phyloP scores from a whole-genome alignment of 2,329 filamentous ascomycete species.

The Cytospora piceicola region DNA sequence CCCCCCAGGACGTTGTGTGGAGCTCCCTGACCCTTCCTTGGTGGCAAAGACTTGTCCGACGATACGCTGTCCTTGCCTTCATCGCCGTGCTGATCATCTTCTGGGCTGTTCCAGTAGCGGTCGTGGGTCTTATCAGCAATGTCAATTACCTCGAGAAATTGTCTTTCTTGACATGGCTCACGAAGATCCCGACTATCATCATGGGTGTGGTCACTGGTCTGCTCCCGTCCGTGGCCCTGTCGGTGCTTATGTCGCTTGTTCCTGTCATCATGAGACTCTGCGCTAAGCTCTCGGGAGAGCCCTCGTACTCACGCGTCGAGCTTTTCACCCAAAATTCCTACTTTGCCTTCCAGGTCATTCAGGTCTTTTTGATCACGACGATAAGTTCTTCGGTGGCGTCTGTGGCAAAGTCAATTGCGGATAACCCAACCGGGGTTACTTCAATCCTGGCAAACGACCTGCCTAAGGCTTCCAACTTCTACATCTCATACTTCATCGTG shows the following conservation, averaged over 20 bases:
- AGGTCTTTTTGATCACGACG: slow-evolving; percentile 89
- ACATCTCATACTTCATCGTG: slow-evolving; percentile 91
- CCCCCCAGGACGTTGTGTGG: slow-evolving; percentile 87
- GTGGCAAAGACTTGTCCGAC: slow-evolving; percentile 81
- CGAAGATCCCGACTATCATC: slow-evolving; percentile 69
- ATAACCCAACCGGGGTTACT: slow-evolving; percentile 65
- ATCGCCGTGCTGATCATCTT: slow-evolving; percentile 82
- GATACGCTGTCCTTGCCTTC: slow-evolving; percentile 70
- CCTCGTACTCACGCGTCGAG: slow-evolving; percentile 79
- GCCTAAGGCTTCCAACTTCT: slow-evolving; percentile 88
- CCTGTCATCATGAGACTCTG: slow-evolving; percentile 82
- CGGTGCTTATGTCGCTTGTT: slow-evolving; percentile 84
- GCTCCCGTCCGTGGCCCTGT: slow-evolving; percentile 76
- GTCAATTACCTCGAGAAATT: slow-evolving; percentile 66
- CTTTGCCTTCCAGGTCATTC: slow-evolving; percentile 87
- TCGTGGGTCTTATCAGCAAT: slow-evolving; percentile 87
- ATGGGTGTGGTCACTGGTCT: slow-evolving; percentile 84
- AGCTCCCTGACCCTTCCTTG: slow-evolving; percentile 79
- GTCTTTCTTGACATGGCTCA: slow-evolving; percentile 72
- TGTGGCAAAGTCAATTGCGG: slow-evolving; percentile 64
- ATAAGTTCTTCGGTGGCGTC: slow-evolving; percentile 79
- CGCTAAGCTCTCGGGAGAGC: slow-evolving; percentile 79
- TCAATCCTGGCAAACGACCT: slow-evolving; percentile 72
- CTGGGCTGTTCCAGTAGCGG: slow-evolving; percentile 75
- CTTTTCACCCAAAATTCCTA: slow-evolving; percentile 89